Evolutionary conservation across 176 grass and related monocot species (phyloP), one percentile per base, ranked within the genome.

Genomic region (Zoysia japonica): DNA sequence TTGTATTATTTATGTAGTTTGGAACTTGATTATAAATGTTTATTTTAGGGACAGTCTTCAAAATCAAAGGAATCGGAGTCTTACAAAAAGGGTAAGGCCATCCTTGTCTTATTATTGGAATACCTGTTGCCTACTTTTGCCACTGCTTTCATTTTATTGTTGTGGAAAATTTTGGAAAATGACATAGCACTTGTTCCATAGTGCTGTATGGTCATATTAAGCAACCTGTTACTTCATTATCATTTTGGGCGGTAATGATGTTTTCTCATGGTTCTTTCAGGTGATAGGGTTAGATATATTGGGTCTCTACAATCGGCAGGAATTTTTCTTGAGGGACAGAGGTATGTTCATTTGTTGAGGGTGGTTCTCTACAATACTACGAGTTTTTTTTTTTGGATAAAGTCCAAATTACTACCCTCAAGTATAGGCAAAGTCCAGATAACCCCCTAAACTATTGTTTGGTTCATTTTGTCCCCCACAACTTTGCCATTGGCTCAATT

Each of bases 241-340:
- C 11, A 63, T 50, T 84, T 10, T 38, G 60, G 19, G 45, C 68
- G 76, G 61, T 65, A 63, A 7, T 54, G 70, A 87, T 85, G 42
- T 61, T 61, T 81, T 74, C 19, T 78, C 42, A 65, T 85, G 72
- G 44, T 82, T 87, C 76, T 57, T 88, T 75, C 70, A 98, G 95
- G 95, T 81, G 95, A 98, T 83, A 94, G 90, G 83, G 95, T 98
- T 83, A 91, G 87, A 85, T 98, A 90, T 80, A 81, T 94, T 5
- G 94, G 90, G 54, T 67, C 67, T 40, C 15, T 48, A 44, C 68
- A 77, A 12, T 82, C 74, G 20, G 47, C 73, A 61, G 79, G 63
- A 65, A 68, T 68, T 82, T 35, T 83, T 43, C 82, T 88, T 45
- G 81, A 88, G 12, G 78, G 82, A 65, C 89, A 74, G 70, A 85